Conservation (phyloP, 495 filamentous ascomycete genomes). For the Neurospora sp. region DNA sequence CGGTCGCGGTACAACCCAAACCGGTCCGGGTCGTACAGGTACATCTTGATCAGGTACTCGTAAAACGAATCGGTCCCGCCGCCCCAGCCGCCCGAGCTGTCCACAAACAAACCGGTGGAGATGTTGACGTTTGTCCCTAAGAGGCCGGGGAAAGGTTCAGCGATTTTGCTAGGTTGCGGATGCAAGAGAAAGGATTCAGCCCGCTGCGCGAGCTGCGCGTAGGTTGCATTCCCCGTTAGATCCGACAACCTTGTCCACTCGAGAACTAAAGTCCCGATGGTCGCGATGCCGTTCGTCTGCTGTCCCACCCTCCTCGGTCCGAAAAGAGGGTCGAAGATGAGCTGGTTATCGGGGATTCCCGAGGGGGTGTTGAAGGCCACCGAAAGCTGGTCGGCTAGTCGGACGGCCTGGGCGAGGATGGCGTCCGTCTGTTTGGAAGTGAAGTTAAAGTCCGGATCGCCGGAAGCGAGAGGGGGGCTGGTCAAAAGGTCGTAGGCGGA, state of each 20-base stretch:
- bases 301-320: slow-evolving; percentile 34
- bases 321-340: slow-evolving; percentile 42
- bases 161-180: slow-evolving; percentile 44
- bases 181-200: slow-evolving; percentile 65
- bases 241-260: slow-evolving; percentile 84
- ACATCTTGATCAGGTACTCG: slow-evolving; percentile 94
- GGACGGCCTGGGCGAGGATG: slow-evolving; percentile 56
- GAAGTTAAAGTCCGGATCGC: slow-evolving; percentile 24
- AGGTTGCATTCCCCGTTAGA: slow-evolving; percentile 55
- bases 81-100: slow-evolving; percentile 66
- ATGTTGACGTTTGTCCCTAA: slow-evolving; percentile 61
- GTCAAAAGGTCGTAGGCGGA: slow-evolving; percentile 76
- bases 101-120: slow-evolving; percentile 52
- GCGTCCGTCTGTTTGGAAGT: slow-evolving; percentile 39
- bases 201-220: slow-evolving; percentile 55
- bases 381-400: slow-evolving; percentile 61
- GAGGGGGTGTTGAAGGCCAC: slow-evolving; percentile 68
- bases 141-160: slow-evolving; percentile 69
- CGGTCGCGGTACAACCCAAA: slow-evolving; percentile 57
- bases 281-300: slow-evolving; percentile 57
- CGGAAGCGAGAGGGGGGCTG: slow-evolving; percentile 45
- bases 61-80: slow-evolving; percentile 79
- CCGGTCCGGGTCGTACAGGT: slow-evolving; percentile 61
- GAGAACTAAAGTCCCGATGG: slow-evolving; percentile 63
- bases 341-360: slow-evolving; percentile 66